Evolutionary conservation across 768 basidiomycete genomes (phyloP).

Genomic region (Tulasnella sp.): DNA sequence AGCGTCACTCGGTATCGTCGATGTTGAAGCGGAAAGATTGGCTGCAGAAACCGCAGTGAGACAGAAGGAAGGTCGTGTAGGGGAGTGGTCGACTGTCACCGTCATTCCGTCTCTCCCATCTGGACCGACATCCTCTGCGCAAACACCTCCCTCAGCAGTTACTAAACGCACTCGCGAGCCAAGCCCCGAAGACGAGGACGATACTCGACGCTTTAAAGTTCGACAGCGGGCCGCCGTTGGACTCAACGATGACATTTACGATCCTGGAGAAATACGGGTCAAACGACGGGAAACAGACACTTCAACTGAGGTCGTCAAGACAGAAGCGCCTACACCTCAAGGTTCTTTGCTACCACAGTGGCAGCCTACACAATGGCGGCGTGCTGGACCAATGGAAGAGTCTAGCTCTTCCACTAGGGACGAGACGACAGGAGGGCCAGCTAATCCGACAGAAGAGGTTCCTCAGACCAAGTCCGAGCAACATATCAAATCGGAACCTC

Average conservation of each 20-base stretch:
- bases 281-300: constrained; percentile 25
- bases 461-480: neutral
- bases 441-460: neutral
- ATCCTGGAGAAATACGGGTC: constrained; percentile 58
- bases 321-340: constrained; percentile 29
- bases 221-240: constrained; percentile 52
- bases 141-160: constrained; percentile 17
- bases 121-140: constrained; percentile 11
- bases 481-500: neutral
- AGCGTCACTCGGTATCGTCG: constrained; percentile 63
- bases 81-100: constrained; percentile 63
- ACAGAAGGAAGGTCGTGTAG: constrained; percentile 54
- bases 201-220: constrained; percentile 49
- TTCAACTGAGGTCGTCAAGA: constrained; percentile 20
- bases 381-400: neutral
- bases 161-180: constrained; percentile 19
- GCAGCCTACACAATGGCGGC: constrained; percentile 7
- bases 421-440: neutral
- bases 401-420: no score
- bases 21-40: constrained; percentile 58
- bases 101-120: constrained; percentile 24
- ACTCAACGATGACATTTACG: constrained; percentile 61
- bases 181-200: constrained; percentile 37
- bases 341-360: constrained; percentile 3
- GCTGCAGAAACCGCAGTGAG: constrained; percentile 48